Conservation (phyloP, 345 rosid species). For the Eucalyptus tenuipes region DNA sequence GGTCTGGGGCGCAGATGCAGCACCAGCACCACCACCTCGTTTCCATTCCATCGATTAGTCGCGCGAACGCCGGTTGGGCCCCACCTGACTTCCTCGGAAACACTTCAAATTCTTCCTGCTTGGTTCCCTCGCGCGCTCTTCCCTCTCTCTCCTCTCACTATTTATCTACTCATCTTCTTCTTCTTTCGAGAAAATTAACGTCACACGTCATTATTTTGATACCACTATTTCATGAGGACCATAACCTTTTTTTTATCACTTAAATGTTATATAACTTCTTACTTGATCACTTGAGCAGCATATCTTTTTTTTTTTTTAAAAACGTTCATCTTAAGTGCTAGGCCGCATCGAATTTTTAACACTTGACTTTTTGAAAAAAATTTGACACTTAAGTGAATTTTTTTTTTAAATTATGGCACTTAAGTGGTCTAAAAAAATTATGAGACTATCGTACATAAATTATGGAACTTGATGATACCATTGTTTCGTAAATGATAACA, state of each 20-base stretch:
- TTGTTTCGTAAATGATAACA: rapidly evolving
- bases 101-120: not conserved
- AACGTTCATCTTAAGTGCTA: too few relatives aligned
- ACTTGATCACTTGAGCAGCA: too few relatives aligned
- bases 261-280: too few relatives aligned
- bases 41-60: not conserved
- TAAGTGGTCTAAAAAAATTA: too few relatives aligned
- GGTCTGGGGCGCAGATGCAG: not conserved
- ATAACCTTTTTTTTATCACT: too few relatives aligned
- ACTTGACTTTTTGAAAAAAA: too few relatives aligned
- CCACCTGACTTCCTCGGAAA: not conserved
- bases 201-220: too few relatives aligned
- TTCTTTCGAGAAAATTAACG: not conserved
- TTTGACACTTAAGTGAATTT: rapidly evolving
- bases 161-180: not conserved
- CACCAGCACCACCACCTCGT: not conserved
- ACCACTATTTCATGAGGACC: too few relatives aligned
- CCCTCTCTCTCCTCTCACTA: not conserved
- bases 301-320: too few relatives aligned
- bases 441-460: too few relatives aligned
- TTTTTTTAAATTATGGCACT: not conserved
- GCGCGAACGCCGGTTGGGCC: not conserved
- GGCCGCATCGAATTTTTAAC: rapidly evolving
- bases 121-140: not conserved
- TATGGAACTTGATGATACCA: too few relatives aligned